Evolutionary conservation across 208 protist species (phyloP).

Genomic region (Acanthamoeba lenticulata): DNA sequence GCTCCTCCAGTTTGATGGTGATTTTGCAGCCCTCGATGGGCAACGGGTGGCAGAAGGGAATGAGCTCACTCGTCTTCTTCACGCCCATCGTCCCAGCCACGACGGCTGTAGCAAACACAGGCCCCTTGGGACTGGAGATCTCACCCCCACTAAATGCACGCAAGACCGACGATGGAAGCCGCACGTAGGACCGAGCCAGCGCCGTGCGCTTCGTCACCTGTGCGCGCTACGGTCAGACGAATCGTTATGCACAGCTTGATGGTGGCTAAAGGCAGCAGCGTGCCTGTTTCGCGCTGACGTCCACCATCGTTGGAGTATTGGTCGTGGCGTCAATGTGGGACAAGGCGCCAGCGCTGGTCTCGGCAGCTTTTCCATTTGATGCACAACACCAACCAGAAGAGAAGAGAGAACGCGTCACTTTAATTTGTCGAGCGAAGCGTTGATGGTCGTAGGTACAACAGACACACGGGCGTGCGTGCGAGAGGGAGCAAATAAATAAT

Average conservation of each 20-base stretch:
- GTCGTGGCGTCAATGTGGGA: slow-evolving; percentile 67
- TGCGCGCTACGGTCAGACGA: no score
- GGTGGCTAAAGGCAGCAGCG: no score
- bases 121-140: slow-evolving; percentile 65
- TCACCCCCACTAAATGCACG: background rate
- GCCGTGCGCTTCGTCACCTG: background rate
- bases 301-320: slow-evolving; percentile 80
- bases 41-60: slow-evolving; percentile 96
- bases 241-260: no score
- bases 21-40: slow-evolving; percentile 92
- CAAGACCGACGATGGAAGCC: background rate
- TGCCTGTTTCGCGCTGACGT: slow-evolving; percentile 71
- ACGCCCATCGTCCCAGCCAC: slow-evolving; percentile 93
- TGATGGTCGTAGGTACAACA: background rate
- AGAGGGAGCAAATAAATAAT: background rate
- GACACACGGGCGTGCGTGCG: background rate
- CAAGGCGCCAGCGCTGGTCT: background rate
- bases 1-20: slow-evolving; percentile 84
- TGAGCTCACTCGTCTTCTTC: slow-evolving; percentile 92
- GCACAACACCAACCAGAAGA: background rate
- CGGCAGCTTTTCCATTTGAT: background rate
- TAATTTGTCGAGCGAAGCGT: background rate
- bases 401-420: background rate
- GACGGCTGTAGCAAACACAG: slow-evolving; percentile 77
- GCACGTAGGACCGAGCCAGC: background rate